Base-by-base conservation (phyloP, 108 stramenopile species). In the Fragilariopsis cylindrus region DNA sequence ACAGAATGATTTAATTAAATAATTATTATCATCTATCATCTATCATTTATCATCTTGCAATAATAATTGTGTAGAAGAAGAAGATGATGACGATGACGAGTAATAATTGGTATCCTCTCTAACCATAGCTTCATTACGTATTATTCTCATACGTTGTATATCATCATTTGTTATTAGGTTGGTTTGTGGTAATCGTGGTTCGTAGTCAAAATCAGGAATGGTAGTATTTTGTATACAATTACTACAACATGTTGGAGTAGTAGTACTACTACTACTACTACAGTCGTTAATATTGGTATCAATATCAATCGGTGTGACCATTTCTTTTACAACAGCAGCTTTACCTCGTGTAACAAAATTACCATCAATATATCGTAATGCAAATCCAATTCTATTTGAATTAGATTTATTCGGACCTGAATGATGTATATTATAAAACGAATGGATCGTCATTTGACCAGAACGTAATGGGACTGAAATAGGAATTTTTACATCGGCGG, bases 61-160 rank as follows among this genome's bases (percentile, higher is more conserved):
- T 30, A 30, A 30, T 1, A 30, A 30, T 30, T 30, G 30, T 30
- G 30, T 30, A 30, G 1, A 30, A 30, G 30, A 30, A 30, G 30
- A 30, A 30, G 30, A 30, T 1, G 30, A 30, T 30, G 30, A 30
- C 0, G 30, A 30, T 30, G 30, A 30, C 30, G 30, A 30, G 30
- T 30, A 81, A 53, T 81, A 81, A 60, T 81, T 81, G 30, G 52
- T 21, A 0, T 72, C 71, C 57, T 81, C 80, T 72, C 75, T 69
- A n/a, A 69, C 0, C 63, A 81, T 57, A 2, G 73, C 80, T 43
- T 81, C 80, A 9, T 67, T 41, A 12, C 55, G 80, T 4, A 48
- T 57, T 50, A 44, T 30, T 44, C 71, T 57, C 49, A 73, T 66
- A 47, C 58, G 52, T 44, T 76, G 49, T 45, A 81, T 58, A 41